A percentile compares a stretch with the other conserved stretches of the same genome.
Evolutionary conservation across 2,329 filamentous ascomycete species (phyloP).

Genomic region (Botrytis hyacinthi): DNA sequence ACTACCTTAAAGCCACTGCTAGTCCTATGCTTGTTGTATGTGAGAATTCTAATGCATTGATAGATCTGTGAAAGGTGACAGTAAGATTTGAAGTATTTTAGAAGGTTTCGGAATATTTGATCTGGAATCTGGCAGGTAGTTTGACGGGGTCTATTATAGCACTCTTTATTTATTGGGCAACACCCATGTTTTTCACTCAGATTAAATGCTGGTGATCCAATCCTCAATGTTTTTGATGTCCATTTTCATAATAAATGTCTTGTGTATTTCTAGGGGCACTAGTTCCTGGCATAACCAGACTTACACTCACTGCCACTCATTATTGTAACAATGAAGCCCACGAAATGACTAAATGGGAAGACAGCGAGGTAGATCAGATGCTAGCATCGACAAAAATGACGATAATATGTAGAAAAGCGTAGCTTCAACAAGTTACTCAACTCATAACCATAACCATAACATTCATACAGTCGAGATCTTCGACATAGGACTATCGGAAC

Average conservation of each 20-base stretch:
- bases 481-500: conserved; percentile 11
- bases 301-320: not conserved
- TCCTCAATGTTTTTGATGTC: not conserved
- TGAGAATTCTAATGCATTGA: not conserved
- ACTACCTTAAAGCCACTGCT: not conserved
- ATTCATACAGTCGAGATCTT: not conserved
- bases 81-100: not conserved
- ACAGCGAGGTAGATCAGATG: not conserved
- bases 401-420: not conserved
- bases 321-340: not conserved
- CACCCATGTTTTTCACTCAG: not conserved
- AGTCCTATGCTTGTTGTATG: not conserved
- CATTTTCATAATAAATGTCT: not conserved
- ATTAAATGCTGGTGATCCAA: no score
- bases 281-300: not conserved
- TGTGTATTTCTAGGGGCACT: not conserved
- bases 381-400: not conserved
- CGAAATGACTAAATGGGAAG: not conserved
- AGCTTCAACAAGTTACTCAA: not conserved
- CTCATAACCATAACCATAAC: not conserved
- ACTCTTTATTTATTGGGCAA: not conserved
- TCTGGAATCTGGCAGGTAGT: not conserved
- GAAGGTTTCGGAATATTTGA: not conserved
- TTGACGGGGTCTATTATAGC: not conserved
- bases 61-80: conserved; percentile 1